These are phyloP conservation scores for Immersiella caudata DNA, from an alignment of 495 filamentous ascomycete genomes.

Conservation along the genomic window DNA sequence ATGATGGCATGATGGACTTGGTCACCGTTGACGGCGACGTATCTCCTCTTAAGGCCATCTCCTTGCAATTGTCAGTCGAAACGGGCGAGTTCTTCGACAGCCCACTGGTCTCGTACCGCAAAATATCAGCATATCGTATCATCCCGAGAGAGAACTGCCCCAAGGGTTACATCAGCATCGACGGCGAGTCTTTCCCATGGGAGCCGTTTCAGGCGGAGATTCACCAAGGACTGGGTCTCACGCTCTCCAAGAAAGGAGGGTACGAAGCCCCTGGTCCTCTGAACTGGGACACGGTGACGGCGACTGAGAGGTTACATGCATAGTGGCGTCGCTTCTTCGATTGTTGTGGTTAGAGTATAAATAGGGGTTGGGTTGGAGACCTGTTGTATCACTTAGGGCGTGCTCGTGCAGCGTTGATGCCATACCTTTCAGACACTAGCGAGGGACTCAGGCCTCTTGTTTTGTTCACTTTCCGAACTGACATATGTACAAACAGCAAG, in stretches of 20 bases:
- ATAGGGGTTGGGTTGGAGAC: background rate
- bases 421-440: constrained; percentile 1
- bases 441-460: background rate
- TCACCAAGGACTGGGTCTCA: constrained; percentile 81
- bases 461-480: too few species aligned
- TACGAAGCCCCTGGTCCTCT: constrained; percentile 73
- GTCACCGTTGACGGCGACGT: constrained; percentile 79
- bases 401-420: background rate
- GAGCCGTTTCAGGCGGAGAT: constrained; percentile 89
- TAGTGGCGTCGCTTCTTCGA: constrained; percentile 12
- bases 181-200: constrained; percentile 86
- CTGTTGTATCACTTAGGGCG: background rate
- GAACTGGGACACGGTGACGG: constrained; percentile 47
- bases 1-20: constrained; percentile 85
- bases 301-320: constrained; percentile 31
- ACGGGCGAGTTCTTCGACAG: constrained; percentile 75
- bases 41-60: constrained; percentile 60
- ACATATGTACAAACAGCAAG: background rate
- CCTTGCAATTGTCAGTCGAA: constrained; percentile 70
- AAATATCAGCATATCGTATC: constrained; percentile 80
- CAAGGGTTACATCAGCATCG: constrained; percentile 87
- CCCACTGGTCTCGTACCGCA: constrained; percentile 75
- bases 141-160: constrained; percentile 65
- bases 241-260: constrained; percentile 68
- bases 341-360: background rate